Evolutionary conservation across 805 yeast species (phyloP).

Genomic region (Lachancea lanzarotensis): DNA sequence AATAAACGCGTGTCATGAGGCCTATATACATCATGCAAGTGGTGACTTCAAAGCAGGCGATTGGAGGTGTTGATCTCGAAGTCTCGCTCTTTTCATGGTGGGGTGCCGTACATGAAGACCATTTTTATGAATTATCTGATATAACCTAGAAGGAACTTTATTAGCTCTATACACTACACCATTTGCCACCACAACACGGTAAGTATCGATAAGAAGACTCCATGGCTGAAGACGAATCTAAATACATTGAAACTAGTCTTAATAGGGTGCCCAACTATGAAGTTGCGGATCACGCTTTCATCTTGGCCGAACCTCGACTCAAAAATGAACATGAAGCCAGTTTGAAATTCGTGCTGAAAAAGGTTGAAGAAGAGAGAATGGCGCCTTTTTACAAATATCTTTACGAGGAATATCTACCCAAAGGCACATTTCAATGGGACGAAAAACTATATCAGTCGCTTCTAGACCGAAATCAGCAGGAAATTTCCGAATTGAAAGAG

Average conservation of each 20-base stretch:
- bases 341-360: slow-evolving; percentile 41
- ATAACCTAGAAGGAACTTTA: background rate
- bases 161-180: background rate
- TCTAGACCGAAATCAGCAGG: slow-evolving; percentile 45
- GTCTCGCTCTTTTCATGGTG: background rate
- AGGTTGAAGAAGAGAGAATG: slow-evolving; percentile 55
- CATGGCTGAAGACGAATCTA: slow-evolving; percentile 17
- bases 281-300: slow-evolving; percentile 74
- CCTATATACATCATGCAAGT: background rate
- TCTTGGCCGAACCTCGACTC: slow-evolving; percentile 40
- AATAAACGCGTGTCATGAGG: no score
- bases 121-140: background rate
- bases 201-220: background rate
- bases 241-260: slow-evolving; percentile 24
- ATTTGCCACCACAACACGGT: slow-evolving; percentile 7
- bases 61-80: background rate
- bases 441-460: slow-evolving; percentile 47
- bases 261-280: slow-evolving; percentile 69
- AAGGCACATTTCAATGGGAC: slow-evolving; percentile 48
- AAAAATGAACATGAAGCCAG: slow-evolving; percentile 38
- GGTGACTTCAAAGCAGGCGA: background rate
- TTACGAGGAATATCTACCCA: slow-evolving; percentile 38
- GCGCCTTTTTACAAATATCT: slow-evolving; percentile 80
- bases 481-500: slow-evolving; percentile 42
- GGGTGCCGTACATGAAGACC: background rate